Evolutionary conservation across 1,284 basidiomycete species (phyloP).

Genomic region (Papiliotrema terrestris): DNA sequence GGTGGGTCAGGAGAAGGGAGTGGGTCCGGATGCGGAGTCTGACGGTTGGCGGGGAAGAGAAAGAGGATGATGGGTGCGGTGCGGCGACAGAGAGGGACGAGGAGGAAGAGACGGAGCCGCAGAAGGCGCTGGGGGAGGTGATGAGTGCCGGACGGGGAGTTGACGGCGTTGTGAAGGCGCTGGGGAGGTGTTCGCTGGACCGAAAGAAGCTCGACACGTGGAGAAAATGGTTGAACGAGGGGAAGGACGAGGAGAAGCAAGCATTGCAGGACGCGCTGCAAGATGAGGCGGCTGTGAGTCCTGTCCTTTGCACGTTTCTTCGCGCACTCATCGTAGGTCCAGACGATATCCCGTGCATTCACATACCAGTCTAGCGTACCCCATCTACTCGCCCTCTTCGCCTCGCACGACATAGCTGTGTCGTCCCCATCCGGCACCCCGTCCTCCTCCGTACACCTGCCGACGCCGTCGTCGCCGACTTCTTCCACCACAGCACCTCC

Average conservation of each 20-base stretch:
- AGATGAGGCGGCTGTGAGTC: constrained; percentile 20
- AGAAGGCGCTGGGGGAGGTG: constrained; percentile 4
- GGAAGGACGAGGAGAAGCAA: constrained; percentile 1
- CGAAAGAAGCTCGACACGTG: constrained; percentile 35
- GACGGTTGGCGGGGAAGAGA: no score
- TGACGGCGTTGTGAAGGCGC: constrained; percentile 17
- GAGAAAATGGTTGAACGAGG: constrained; percentile 27
- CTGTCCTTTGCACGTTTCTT: background rate
- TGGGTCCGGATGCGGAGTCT: constrained; percentile 42
- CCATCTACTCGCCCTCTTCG: constrained; percentile 3
- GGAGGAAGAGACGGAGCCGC: constrained; percentile 5
- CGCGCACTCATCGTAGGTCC: background rate
- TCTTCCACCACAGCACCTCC: background rate
- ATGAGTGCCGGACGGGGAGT: constrained; percentile 6
- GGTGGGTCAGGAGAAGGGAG: constrained; percentile 46
- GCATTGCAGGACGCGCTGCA: constrained; percentile 16
- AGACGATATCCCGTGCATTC: constrained; percentile 5
- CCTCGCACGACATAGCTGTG: background rate
- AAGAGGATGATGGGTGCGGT: no score
- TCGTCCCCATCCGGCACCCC: background rate
- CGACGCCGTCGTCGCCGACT: background rate
- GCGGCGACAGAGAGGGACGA: constrained; percentile 1
- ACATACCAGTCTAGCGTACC: constrained; percentile 1
- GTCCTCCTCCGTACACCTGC: background rate
- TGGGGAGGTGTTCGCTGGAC: constrained; percentile 29